These are phyloP conservation scores for Plasmodium cynomolgi DNA, from an alignment of 169 alveolate species.

Conservation along the genomic window DNA sequence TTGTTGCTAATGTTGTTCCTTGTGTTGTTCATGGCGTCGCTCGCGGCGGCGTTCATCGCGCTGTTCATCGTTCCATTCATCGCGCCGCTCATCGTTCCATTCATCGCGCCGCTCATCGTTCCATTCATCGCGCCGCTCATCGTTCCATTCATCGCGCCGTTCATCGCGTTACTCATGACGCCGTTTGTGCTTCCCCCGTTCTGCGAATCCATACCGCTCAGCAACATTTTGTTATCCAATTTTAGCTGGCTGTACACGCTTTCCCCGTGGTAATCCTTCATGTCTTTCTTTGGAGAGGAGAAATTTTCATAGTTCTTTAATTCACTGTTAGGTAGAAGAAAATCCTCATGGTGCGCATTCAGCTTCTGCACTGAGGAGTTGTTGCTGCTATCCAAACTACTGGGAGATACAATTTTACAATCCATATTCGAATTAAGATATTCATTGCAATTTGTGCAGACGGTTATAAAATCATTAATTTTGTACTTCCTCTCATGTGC, in stretches of 20 bases:
- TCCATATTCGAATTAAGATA: constrained; percentile 52
- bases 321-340: background rate
- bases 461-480: constrained; percentile 66
- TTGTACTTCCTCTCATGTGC: constrained; percentile 40
- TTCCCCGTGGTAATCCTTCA: constrained; percentile 12
- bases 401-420: constrained; percentile 35
- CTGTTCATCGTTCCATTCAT: background rate
- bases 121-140: background rate
- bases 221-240: constrained; percentile 4
- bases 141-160: background rate
- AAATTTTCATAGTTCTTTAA: constrained; percentile 40
- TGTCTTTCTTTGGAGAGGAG: background rate
- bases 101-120: background rate
- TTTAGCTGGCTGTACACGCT: background rate
- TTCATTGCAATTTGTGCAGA: constrained; percentile 61
- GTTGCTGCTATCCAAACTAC: background rate
- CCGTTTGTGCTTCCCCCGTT: background rate
- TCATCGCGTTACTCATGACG: background rate
- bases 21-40: background rate
- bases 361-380: background rate
- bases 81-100: background rate
- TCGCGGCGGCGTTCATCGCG: background rate
- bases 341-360: constrained; percentile 37
- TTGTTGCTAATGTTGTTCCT: background rate
- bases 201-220: background rate